A percentile compares a stretch with the other conserved stretches of the same genome.
Evolutionary conservation across 176 grass and related monocot genomes (phyloP).

Genomic region (Bolboschoenus planiculmis): DNA sequence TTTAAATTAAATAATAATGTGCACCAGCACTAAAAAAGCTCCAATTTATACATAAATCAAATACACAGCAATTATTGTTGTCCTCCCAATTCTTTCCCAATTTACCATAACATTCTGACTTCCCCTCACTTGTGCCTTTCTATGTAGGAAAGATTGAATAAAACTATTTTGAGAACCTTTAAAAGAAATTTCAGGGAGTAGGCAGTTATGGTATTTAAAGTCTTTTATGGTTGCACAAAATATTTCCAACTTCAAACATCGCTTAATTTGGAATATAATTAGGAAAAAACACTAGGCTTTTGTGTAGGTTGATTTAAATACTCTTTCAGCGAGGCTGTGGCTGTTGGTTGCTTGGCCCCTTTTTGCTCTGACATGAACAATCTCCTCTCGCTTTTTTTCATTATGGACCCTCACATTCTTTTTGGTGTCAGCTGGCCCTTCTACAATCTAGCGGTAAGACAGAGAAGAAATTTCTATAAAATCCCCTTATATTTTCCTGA

Average conservation of each 20-base stretch:
- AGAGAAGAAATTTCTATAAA: background rate
- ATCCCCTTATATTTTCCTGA: background rate
- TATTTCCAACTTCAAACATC: background rate
- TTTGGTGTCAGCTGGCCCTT: conserved; percentile 33
- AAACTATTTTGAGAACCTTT: too few relatives aligned
- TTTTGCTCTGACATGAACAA: conserved; percentile 79
- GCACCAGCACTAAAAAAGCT: background rate
- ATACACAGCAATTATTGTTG: background rate
- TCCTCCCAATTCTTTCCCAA: background rate
- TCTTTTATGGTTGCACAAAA: background rate
- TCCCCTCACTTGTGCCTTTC: too few relatives aligned
- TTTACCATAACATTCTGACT: background rate
- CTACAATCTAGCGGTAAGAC: conserved; percentile 33
- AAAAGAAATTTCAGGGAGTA: background rate
- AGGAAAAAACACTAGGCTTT: background rate
- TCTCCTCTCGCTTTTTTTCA: conserved; percentile 41
- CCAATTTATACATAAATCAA: too few relatives aligned
- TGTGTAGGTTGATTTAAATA: conserved; percentile 16
- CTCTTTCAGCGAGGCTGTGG: conserved; percentile 99
- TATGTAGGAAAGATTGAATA: too few relatives aligned
- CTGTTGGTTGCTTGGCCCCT: conserved; percentile 90
- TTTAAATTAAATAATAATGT: background rate
- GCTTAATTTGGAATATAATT: background rate
- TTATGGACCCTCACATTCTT: conserved; percentile 25
- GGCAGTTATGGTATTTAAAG: background rate